Conservation (phyloP, 176 grass and related monocot species). For the Cenchrus purpureus region DNA sequence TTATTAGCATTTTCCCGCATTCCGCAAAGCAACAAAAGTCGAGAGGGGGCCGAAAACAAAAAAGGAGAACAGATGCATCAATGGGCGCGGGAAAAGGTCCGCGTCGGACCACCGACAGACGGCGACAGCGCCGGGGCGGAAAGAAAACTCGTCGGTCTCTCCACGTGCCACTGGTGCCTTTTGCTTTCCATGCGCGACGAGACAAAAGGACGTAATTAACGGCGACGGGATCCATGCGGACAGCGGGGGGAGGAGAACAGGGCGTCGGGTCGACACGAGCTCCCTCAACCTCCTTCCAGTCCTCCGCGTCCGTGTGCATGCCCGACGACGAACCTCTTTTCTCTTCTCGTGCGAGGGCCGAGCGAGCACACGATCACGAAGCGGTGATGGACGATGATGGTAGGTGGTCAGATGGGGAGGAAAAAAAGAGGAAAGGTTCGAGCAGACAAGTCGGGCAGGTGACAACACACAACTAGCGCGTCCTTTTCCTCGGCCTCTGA, state of each 20-base stretch:
- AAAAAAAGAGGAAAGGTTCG: too few species aligned
- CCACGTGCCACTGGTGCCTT: not conserved
- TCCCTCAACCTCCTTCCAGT: not conserved
- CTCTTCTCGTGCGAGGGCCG: not conserved
- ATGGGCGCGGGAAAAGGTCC: not conserved
- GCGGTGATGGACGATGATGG: not conserved
- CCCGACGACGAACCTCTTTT: not conserved
- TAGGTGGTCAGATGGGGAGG: not conserved
- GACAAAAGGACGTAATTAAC: not conserved
- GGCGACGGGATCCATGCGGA: conserved; percentile 9
- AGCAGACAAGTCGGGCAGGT: not conserved
- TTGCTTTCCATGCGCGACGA: not conserved
- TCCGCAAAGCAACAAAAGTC: not conserved
- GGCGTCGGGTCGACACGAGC: not conserved
- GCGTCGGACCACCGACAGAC: conserved; percentile 31
- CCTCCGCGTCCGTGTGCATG: not conserved
- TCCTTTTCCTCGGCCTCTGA: conserved; percentile 9
- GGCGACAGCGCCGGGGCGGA: not conserved
- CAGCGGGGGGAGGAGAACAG: not conserved
- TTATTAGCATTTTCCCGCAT: not conserved
- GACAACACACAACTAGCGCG: not conserved
- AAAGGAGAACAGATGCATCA: not conserved
- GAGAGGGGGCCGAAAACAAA: not conserved
- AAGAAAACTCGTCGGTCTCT: not conserved
- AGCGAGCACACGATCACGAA: not conserved